Base-by-base conservation (phyloP, 1,139 yeast species). In the Groenewaldozyma sp. region DNA sequence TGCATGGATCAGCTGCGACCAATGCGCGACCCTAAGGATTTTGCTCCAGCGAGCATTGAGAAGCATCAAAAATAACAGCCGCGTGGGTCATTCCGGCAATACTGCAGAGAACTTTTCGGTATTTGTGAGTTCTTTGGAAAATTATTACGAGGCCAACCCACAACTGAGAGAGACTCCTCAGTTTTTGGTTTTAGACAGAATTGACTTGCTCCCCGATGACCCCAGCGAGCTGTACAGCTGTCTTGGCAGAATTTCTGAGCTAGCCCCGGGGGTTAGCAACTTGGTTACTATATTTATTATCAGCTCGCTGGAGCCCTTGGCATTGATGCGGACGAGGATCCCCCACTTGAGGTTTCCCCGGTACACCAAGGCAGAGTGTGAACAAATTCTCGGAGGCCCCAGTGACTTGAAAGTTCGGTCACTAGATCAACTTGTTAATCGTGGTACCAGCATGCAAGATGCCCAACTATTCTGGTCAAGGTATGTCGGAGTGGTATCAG, bases 121-220 rank as follows among this genome's bases (percentile, higher is more conserved):
- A 9, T 76, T 76, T 45, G 53, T 65, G 18, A 56, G 64, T 10
- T 63, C 68, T 2, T 46, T 76, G 20, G 67, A 64, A 40, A 62
- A 55, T 24, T 69, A 71, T 44, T 54, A 67, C 17, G 48, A 59
- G 58, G 3, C 50, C 64, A 0, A 46, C 50, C 0, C 70, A 40
- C 45, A 36, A 46, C 0, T 59, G 64, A 2, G 65, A 13, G 9
- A 7, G 18, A 16, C 9, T 9, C 33, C 63, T n/a, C 80, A 76
- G 48, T 67, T 75, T 4, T 55, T 78, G 31, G 76, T 78, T 0
- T 59, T 78, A n/a, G 84, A 78, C 48, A 57, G 78, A 9, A 64
- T 74, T 26, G 83, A 78, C 51, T 69, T 68, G 44, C 64, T 78
- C 33, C 67, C 69, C 50, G 83, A 75, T 29, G 63, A 67, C 19